phyloP scores from a whole-genome alignment of 192 early-diverging fungal genomes.

The Kickxella alabastrina region DNA sequence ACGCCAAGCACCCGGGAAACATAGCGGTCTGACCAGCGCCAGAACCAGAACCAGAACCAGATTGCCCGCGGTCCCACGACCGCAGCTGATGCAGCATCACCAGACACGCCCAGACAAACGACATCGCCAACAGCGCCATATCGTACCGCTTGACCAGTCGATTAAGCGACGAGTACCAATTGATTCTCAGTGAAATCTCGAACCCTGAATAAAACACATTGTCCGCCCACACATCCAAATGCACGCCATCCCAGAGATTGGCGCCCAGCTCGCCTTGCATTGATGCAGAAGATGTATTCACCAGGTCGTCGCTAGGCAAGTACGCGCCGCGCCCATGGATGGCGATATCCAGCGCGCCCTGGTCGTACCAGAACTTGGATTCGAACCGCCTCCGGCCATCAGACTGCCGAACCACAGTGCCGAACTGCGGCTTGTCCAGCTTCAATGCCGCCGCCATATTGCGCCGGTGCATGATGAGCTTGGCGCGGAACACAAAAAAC shows the following conservation, averaged over 20 bases:
- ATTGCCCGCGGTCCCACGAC: slow-evolving; percentile 16
- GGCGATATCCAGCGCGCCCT: slow-evolving; percentile 23
- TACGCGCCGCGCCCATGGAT: slow-evolving; percentile 53
- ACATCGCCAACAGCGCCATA: slow-evolving; percentile 63
- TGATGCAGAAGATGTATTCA: neutral
- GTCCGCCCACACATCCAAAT: slow-evolving; percentile 45
- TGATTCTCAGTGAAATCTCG: slow-evolving; percentile 52
- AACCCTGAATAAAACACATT: slow-evolving; percentile 15
- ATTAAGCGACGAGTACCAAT: slow-evolving; percentile 69
- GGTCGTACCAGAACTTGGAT: slow-evolving; percentile 48
- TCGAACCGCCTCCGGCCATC: slow-evolving; percentile 43
- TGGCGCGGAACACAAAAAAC: slow-evolving; percentile 38
- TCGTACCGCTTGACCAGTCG: slow-evolving; percentile 67
- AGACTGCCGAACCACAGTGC: slow-evolving; percentile 36
- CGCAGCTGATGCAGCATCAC: slow-evolving; percentile 48
- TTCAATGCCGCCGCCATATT: neutral
- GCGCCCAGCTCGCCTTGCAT: neutral
- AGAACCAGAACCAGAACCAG: neutral
- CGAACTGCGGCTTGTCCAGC: slow-evolving; percentile 13
- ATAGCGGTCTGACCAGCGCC: neutral
- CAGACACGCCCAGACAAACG: slow-evolving; percentile 62
- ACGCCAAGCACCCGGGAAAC: slow-evolving; percentile 32
- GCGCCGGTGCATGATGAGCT: slow-evolving; percentile 7
- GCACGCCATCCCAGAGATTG: slow-evolving; percentile 35
- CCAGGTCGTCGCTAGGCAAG: slow-evolving; percentile 17